Percentiles rank a stretch among this genome's conserved stretches.
Conservation (phyloP, 1,284 basidiomycete species). For the Vanrija sp. region DNA sequence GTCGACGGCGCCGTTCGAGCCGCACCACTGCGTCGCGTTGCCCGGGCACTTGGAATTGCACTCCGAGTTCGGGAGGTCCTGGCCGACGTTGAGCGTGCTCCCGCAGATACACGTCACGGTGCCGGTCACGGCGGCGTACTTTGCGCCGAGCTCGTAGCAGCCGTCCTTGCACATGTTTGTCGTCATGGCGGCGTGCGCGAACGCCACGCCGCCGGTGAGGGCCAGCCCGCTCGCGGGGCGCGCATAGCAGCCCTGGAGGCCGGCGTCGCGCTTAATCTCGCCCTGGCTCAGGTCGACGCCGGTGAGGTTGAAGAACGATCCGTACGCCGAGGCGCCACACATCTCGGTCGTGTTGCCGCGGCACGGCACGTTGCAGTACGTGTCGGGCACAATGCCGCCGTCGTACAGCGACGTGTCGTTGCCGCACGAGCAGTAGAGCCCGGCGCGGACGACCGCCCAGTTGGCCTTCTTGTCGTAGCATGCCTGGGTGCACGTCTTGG, state of each 20-base stretch:
- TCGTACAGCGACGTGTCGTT: neutral
- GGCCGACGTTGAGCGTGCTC: constrained; percentile 1
- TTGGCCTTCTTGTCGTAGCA: constrained; percentile 10
- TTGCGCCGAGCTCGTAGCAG: constrained; percentile 10
- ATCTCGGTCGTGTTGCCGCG: constrained; percentile 11
- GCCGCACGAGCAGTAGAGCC: constrained; percentile 3
- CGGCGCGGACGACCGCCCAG: neutral
- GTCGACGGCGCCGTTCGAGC: constrained; percentile 1
- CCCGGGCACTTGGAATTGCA: constrained; percentile 34
- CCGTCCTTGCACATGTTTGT: constrained; percentile 10
- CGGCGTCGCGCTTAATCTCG: neutral
- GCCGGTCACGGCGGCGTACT: constrained; percentile 7
- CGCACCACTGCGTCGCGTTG: constrained; percentile 27
- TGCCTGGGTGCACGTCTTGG: constrained; percentile 13
- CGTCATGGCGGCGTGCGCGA: neutral
- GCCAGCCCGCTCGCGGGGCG: neutral
- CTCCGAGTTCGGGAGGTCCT: neutral
- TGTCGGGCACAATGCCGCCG: constrained; percentile 1
- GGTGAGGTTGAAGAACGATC: constrained; percentile 3
- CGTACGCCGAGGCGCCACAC: constrained; percentile 3
- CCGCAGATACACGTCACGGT: constrained; percentile 12
- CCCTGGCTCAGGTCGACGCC: neutral
- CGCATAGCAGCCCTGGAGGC: neutral
- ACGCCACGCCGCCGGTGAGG: neutral
- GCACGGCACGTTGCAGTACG: constrained; percentile 10